Evolutionary conservation across 2,329 filamentous ascomycete genomes (phyloP), one percentile per base, ranked within the genome.

Genomic region (Biscogniauxia marginata): DNA sequence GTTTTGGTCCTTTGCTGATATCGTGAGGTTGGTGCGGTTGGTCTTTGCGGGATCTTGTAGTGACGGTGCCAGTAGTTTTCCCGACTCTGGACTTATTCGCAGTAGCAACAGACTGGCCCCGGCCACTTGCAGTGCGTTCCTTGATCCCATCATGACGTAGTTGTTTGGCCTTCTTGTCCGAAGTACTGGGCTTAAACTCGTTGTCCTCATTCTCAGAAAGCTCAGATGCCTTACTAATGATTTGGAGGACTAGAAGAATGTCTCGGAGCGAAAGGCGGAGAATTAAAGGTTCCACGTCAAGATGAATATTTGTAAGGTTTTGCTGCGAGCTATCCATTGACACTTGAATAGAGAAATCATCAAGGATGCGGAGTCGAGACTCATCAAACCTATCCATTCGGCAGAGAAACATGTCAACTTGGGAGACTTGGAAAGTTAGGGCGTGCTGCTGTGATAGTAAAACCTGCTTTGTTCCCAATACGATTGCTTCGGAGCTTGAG

Each of bases 301-400:
- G 82, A 63, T 91, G 86, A 52, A 99, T 93, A 63, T 84, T 95
- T 3, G 87, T 95, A 34, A 87, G 66, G 63, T 85, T 86, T 0
- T 76, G 69, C 50, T 78, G 75, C 0, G 84, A 86, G 59, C 73
- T 84, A 67, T 99, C 93, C 78, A 99, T 85, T 2, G 91, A 95
- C 65, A 96, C 81, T 61, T 95, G 90, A 8, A 98, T 79, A 2
- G 92, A 96, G 71, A 99, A 99, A 73, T 99, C 93, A 69, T 99
- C 96, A 25, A 99, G 84, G 59, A 99, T 96, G 18, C 95, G 87
- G 48, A 99, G 81, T 39, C 91, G 86, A 44, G 88, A 93, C 3
- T 90, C 92, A 64, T 99, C 93, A 65, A 98, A 98, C 61, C 87
- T 90, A 73, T 99, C 96, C 95, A 99, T 99, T 11, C 95, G 89